A percentile compares a stretch with the other conserved stretches of the same genome.
Evolutionary conservation across 352 stramenopile genomes (phyloP).

Genomic region (Pythium sp.): DNA sequence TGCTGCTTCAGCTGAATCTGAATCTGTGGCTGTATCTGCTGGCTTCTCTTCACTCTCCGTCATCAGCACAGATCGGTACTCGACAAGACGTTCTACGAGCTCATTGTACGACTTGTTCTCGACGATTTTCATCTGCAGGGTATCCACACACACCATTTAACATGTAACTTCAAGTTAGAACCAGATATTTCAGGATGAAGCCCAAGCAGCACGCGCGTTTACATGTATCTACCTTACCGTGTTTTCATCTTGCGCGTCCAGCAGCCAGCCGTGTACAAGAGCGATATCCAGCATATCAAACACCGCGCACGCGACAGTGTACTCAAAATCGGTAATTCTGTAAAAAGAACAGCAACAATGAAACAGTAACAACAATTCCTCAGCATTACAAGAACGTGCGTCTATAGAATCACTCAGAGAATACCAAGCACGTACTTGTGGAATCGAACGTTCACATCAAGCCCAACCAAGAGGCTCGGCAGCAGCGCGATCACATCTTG

Average conservation of each 20-base stretch:
- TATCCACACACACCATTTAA: constrained; percentile 5
- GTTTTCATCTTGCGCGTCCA: constrained; percentile 89
- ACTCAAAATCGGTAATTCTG: constrained; percentile 93
- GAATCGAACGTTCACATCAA: constrained; percentile 99
- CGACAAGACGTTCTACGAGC: constrained; percentile 93
- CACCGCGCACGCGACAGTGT: constrained; percentile 91
- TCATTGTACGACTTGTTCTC: constrained; percentile 97
- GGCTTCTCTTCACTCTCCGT: constrained; percentile 38
- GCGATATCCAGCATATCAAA: constrained; percentile 96
- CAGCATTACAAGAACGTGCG: not conserved
- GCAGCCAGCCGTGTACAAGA: constrained; percentile 97
- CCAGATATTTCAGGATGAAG: not conserved
- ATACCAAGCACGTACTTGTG: constrained; percentile 52
- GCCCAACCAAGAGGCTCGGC: constrained; percentile 92
- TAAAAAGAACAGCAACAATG: not conserved
- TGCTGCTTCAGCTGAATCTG: constrained; percentile 7
- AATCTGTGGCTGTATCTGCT: constrained; percentile 3
- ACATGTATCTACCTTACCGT: constrained; percentile 36
- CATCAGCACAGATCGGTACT: constrained; percentile 76
- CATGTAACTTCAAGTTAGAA: not conserved
- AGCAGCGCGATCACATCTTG: constrained; percentile 90
- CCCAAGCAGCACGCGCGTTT: not conserved
- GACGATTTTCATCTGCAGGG: constrained; percentile 60
- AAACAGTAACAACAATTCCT: constrained; percentile 7
- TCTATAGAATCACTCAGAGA: not conserved